Conservation (phyloP, 805 yeast genomes). For the Candida nemodendra region DNA sequence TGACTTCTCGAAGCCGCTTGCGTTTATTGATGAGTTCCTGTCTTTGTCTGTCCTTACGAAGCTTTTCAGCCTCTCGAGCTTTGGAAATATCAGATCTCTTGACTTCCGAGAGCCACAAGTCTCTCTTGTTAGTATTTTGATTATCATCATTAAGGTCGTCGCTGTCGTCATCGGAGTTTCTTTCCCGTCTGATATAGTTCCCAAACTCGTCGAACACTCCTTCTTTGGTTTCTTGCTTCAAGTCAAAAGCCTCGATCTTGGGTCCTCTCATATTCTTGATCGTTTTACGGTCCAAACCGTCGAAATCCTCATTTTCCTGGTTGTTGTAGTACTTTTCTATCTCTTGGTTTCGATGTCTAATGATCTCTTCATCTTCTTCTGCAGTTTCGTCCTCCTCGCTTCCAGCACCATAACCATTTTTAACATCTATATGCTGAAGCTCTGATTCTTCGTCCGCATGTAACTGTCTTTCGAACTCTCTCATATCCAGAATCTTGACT, state of each 20-base stretch:
- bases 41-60: conserved; percentile 25
- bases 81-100: conserved; percentile 23
- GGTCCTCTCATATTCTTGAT: conserved; percentile 28
- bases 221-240: conserved; percentile 53
- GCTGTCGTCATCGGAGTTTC: conserved; percentile 29
- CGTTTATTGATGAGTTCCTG: conserved; percentile 9
- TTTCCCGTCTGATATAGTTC: conserved; percentile 43
- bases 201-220: conserved; percentile 65
- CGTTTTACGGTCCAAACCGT: conserved; percentile 11
- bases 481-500: conserved; percentile 35
- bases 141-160: conserved; percentile 3
- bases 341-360: conserved; percentile 1
- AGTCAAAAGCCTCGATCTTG: conserved; percentile 61
- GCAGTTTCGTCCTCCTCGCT: conserved; percentile 10
- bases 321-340: conserved; percentile 29
- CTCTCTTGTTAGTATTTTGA: conserved; percentile 35
- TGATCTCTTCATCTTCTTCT: conserved; percentile 12
- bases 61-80: conserved; percentile 26
- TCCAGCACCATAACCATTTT: conserved; percentile 4
- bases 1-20: conserved; percentile 10
- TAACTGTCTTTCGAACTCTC: conserved; percentile 34
- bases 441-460: conserved; percentile 15
- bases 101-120: conserved; percentile 29
- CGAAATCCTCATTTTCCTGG: conserved; percentile 25
- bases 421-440: conserved; percentile 8